phyloP scores from a whole-genome alignment of 148 eudicot species.

The Tetragonia tetragonoides region DNA sequence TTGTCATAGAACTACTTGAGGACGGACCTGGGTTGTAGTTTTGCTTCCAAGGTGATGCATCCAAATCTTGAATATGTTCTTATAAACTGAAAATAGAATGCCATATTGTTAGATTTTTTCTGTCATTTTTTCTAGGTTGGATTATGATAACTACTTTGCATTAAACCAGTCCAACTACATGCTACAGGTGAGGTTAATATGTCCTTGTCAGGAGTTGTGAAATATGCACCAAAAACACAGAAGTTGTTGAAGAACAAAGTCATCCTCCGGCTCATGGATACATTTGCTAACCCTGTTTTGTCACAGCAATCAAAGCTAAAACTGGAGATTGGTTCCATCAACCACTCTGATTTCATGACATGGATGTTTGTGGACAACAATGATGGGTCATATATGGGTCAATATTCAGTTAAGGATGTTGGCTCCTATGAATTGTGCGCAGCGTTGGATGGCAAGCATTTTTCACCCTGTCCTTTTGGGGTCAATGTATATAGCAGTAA shows the following conservation, averaged over 20 bases:
- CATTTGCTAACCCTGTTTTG: conserved; percentile 64
- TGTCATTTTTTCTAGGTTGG: background rate
- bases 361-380: conserved; percentile 57
- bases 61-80: background rate
- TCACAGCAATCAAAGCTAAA: conserved; percentile 55
- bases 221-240: conserved; percentile 44
- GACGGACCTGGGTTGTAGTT: no score
- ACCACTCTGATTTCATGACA: conserved; percentile 43
- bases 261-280: conserved; percentile 65
- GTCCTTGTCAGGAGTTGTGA: conserved; percentile 61
- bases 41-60: no score
- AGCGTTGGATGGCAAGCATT: conserved; percentile 49
- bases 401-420: conserved; percentile 50
- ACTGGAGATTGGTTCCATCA: conserved; percentile 62
- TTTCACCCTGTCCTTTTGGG: conserved; percentile 73
- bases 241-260: conserved; percentile 57
- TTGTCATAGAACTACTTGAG: no score
- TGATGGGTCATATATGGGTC: conserved; percentile 62
- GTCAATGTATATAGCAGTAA: conserved; percentile 70
- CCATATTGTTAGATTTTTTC: background rate
- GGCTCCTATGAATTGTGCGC: conserved; percentile 76
- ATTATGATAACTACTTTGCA: background rate
- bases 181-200: conserved; percentile 64
- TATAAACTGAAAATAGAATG: background rate
- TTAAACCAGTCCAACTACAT: conserved; percentile 1